Evolutionary conservation across 2,329 filamentous ascomycete species (phyloP).

Genomic region (Penicillium sp.): DNA sequence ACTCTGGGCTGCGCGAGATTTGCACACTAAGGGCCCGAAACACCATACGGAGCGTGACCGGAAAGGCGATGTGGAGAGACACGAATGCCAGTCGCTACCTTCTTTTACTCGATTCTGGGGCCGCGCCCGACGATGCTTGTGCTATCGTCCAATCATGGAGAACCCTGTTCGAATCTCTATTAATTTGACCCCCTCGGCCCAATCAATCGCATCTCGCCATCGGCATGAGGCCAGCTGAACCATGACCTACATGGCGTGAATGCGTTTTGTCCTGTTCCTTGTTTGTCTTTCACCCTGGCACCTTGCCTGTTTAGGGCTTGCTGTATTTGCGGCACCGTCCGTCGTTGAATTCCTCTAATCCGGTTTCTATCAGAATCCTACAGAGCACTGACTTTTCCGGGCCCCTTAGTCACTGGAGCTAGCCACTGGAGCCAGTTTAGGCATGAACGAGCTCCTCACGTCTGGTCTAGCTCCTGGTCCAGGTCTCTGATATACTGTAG

Average conservation of each 20-base stretch:
- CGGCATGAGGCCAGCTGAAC: not conserved
- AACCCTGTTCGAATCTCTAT: not conserved
- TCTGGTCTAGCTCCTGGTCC: not conserved
- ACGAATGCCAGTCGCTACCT: too few relatives aligned
- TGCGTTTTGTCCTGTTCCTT: not conserved
- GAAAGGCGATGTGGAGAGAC: constrained; percentile 6
- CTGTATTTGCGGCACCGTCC: not conserved
- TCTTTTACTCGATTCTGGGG: not conserved
- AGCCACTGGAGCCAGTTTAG: not conserved
- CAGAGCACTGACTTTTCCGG: not conserved
- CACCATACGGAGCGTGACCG: constrained; percentile 4
- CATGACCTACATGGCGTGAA: not conserved
- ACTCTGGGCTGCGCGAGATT: constrained; percentile 8
- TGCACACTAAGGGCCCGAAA: not conserved
- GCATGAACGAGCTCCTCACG: not conserved
- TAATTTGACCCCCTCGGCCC: not conserved
- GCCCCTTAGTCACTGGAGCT: not conserved
- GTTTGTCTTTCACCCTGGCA: not conserved
- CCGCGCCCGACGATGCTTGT: not conserved
- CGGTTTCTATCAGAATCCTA: too few relatives aligned
- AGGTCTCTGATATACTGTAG: not conserved
- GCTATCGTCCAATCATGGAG: not conserved
- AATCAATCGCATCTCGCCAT: not conserved
- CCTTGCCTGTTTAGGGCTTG: not conserved
- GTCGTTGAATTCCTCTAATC: not conserved